Conservation (phyloP, 2,329 filamentous ascomycete species). For the Penicillium occitanis region DNA sequence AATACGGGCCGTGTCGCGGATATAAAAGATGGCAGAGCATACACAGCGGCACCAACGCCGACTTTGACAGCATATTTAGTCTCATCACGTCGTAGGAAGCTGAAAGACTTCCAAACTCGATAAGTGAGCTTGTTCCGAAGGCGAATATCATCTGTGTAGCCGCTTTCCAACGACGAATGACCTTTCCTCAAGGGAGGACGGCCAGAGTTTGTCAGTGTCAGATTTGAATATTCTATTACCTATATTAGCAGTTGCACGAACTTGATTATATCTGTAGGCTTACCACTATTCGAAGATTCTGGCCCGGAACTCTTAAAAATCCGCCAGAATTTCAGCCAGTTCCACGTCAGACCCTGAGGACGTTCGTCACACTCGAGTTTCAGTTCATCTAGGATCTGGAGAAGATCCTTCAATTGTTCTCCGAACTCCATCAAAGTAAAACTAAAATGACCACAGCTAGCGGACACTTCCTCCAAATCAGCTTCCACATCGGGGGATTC, state of each 20-base stretch:
- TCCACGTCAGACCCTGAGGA: slow-evolving; percentile 67
- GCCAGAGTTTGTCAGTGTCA: neutral
- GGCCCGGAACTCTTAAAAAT: slow-evolving; percentile 24
- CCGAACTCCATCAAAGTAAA: slow-evolving; percentile 89
- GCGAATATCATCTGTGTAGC: slow-evolving; percentile 14
- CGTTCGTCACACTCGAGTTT: slow-evolving; percentile 66
- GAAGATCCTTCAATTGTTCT: slow-evolving; percentile 79
- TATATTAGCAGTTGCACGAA: neutral
- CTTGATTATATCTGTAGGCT: slow-evolving; percentile 10
- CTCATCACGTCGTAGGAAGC: slow-evolving; percentile 63
- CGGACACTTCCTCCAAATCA: slow-evolving; percentile 94
- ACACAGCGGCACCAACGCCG: slow-evolving; percentile 82
- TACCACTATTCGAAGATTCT: slow-evolving; percentile 33
- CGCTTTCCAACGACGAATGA: slow-evolving; percentile 14
- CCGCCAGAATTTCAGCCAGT: slow-evolving; percentile 82
- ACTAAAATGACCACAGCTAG: slow-evolving; percentile 96
- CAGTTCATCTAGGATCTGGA: slow-evolving; percentile 81
- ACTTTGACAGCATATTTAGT: slow-evolving; percentile 87
- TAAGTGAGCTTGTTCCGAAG: slow-evolving; percentile 42
- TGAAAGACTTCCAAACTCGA: slow-evolving; percentile 56
- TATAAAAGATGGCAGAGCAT: slow-evolving; percentile 86
- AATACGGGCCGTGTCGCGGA: slow-evolving; percentile 75
- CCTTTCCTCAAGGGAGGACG: slow-evolving; percentile 12
- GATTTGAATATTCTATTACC: slow-evolving; percentile 8
- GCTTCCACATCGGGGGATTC: slow-evolving; percentile 75